phyloP scores from a whole-genome alignment of 2,329 filamentous ascomycete species.

The Coniochaeta sp. region DNA sequence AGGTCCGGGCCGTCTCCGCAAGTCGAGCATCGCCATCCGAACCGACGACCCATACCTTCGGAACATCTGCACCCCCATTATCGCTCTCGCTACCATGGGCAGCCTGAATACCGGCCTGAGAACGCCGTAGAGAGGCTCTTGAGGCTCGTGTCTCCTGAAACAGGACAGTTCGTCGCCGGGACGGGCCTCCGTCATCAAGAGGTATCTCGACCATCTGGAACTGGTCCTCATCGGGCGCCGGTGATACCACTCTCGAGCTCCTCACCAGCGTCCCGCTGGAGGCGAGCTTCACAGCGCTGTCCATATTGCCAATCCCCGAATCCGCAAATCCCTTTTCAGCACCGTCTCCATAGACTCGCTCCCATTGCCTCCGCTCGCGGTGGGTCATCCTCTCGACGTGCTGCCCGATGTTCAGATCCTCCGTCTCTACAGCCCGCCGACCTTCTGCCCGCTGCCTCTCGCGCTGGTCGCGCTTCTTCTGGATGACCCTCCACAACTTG shows the following conservation, averaged over 20 bases:
- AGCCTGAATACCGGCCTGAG: constrained; percentile 8
- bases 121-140: constrained; percentile 15
- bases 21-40: constrained; percentile 18
- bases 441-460: constrained; percentile 42
- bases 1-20: constrained; percentile 23
- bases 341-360: constrained; percentile 65
- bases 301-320: constrained; percentile 43
- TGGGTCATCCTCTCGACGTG: constrained; percentile 56
- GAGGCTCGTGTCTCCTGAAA: constrained; percentile 9
- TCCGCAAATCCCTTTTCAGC: constrained; percentile 33
- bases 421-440: constrained; percentile 46
- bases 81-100: not conserved
- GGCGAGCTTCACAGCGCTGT: constrained; percentile 17
- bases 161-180: not conserved
- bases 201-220: not conserved
- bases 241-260: not conserved
- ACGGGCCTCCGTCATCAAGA: not conserved
- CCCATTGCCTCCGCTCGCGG: constrained; percentile 64
- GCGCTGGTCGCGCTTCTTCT: constrained; percentile 49
- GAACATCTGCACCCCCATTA: not conserved
- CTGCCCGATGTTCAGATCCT: constrained; percentile 65
- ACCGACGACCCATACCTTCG: constrained; percentile 26
- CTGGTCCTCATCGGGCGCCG: not conserved
- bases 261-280: not conserved
- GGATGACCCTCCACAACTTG: constrained; percentile 77